phyloP scores from a whole-genome alignment of 768 basidiomycete species.

The Pisolithus sp. region DNA sequence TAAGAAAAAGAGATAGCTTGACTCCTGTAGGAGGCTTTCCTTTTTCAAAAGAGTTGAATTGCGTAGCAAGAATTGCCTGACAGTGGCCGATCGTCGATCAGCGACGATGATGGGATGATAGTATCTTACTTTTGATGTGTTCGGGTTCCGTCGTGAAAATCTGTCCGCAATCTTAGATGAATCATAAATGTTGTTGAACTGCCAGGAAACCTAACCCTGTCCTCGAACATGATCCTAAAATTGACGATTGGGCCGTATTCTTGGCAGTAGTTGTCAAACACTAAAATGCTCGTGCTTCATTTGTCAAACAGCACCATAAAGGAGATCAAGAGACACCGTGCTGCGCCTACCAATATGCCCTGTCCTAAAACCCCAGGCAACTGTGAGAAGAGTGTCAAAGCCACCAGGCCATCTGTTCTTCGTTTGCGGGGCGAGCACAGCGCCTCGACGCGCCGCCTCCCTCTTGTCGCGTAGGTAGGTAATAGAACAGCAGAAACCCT shows the following conservation, averaged over 20 bases:
- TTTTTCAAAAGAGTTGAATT: slow-evolving; percentile 39
- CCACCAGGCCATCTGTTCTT: slow-evolving; percentile 31
- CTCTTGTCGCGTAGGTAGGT: slow-evolving; percentile 36
- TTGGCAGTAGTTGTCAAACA: slow-evolving; percentile 16
- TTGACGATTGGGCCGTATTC: slow-evolving; percentile 29
- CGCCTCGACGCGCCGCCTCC: slow-evolving; percentile 10
- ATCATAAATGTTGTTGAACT: not conserved
- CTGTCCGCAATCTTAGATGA: slow-evolving; percentile 17
- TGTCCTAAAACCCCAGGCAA: slow-evolving; percentile 15
- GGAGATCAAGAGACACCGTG: not conserved
- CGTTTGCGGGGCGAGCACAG: slow-evolving; percentile 26
- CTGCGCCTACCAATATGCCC: slow-evolving; percentile 25
- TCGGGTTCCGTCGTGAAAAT: slow-evolving; percentile 44
- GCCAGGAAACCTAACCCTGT: slow-evolving; percentile 25
- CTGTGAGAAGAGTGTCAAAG: slow-evolving; percentile 25
- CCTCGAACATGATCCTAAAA: slow-evolving; percentile 31
- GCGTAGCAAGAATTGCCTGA: slow-evolving; percentile 39
- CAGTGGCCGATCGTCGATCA: not conserved
- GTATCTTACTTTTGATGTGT: slow-evolving; percentile 34
- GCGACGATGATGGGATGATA: not conserved
- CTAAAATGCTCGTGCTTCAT: not conserved
- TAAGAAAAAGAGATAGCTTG: too few species aligned
- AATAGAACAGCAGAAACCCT: slow-evolving; percentile 10
- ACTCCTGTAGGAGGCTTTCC: too few species aligned
- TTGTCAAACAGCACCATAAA: not conserved